Percentiles rank a stretch among this genome's conserved stretches.
phyloP scores from a whole-genome alignment of 306 rosid genomes.

The Cajanus cajan region DNA sequence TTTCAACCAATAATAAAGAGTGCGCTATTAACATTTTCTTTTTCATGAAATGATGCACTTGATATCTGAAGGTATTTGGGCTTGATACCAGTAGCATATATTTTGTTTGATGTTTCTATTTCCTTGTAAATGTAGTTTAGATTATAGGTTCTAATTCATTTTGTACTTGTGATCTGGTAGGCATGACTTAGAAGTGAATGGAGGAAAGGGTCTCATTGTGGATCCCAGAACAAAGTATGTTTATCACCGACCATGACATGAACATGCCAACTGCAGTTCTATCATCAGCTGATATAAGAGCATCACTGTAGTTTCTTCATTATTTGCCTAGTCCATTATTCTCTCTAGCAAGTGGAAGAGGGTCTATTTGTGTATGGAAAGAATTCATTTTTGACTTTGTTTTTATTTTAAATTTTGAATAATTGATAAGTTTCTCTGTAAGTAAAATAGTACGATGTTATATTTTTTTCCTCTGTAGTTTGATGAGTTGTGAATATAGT shows the following conservation, averaged over 20 bases:
- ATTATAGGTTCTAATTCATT: too few relatives aligned
- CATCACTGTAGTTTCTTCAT: slow-evolving; percentile 36
- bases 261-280: slow-evolving; percentile 17
- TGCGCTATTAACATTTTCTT: not conserved
- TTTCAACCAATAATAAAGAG: not conserved
- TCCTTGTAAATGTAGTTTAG: too few relatives aligned
- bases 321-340: slow-evolving; percentile 20
- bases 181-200: slow-evolving; percentile 97
- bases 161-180: slow-evolving; percentile 49
- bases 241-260: slow-evolving; percentile 83
- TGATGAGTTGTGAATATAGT: too few relatives aligned
- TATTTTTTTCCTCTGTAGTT: slow-evolving; percentile 22
- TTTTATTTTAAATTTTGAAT: slow-evolving; percentile 11
- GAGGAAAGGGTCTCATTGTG: slow-evolving; percentile 90
- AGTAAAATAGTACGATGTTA: slow-evolving; percentile 34
- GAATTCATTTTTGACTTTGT: not conserved
- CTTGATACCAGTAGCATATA: not conserved
- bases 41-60: not conserved
- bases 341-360: slow-evolving; percentile 35
- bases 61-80: not conserved
- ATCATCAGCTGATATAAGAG: slow-evolving; percentile 20
- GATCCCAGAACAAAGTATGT: slow-evolving; percentile 93
- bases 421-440: slow-evolving; percentile 32
- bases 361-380: slow-evolving; percentile 34
- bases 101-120: not conserved